A percentile compares a stretch with the other conserved stretches of the same genome.
phyloP scores from a whole-genome alignment of 495 filamentous ascomycete species.

The Pseudevernia furfuracea region DNA sequence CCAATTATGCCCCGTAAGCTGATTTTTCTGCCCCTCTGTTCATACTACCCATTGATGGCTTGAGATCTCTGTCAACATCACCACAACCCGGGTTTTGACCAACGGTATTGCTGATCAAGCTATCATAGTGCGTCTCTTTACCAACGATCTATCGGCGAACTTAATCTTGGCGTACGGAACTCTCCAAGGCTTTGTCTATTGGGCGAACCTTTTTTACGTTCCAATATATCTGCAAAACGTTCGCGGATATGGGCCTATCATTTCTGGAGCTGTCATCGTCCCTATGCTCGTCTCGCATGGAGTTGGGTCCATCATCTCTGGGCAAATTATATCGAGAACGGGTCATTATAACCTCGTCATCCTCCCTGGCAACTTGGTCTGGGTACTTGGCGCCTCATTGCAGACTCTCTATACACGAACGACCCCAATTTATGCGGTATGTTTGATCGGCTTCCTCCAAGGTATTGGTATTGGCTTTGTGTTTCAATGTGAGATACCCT shows the following conservation, averaged over 20 bases:
- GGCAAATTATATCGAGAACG: conserved; percentile 9
- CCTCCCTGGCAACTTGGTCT: conserved; percentile 3
- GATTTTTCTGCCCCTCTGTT: too few relatives aligned
- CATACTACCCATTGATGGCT: neutral
- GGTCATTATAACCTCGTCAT: conserved; percentile 5
- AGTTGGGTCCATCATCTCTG: conserved; percentile 9
- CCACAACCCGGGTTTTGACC: neutral
- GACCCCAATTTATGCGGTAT: conserved; percentile 7
- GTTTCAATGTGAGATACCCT: neutral
- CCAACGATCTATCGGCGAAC: conserved; percentile 8
- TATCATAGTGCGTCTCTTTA: conserved; percentile 9
- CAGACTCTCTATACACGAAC: conserved; percentile 10
- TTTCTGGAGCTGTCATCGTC: conserved; percentile 7
- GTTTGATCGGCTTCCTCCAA: conserved; percentile 6
- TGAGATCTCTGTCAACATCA: neutral
- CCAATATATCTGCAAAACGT: conserved; percentile 7
- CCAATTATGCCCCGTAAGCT: conserved; percentile 9
- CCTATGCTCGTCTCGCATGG: conserved; percentile 10
- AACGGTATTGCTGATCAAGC: neutral
- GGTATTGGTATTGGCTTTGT: conserved; percentile 8
- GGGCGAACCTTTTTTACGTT: conserved; percentile 11
- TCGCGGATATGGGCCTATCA: conserved; percentile 9
- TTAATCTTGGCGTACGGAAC: conserved; percentile 5
- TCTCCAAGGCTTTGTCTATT: conserved; percentile 8
- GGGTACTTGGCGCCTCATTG: conserved; percentile 6